Percentiles rank a stretch among this genome's conserved stretches.
phyloP scores from a whole-genome alignment of 2,329 filamentous ascomycete genomes.

The Trichophyton equinum region DNA sequence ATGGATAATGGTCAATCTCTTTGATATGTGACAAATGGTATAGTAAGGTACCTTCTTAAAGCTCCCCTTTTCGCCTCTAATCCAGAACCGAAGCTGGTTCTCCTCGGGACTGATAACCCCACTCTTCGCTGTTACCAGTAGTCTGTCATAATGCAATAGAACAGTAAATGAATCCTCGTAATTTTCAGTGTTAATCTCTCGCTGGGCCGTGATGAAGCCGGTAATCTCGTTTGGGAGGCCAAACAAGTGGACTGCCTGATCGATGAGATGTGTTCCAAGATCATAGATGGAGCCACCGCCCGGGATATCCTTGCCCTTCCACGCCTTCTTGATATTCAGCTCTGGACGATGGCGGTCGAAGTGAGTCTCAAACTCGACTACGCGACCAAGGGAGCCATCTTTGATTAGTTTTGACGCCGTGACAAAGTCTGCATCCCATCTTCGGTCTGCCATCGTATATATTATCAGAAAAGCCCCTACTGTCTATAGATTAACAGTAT shows the following conservation, averaged over 20 bases:
- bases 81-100: slow-evolving; percentile 62
- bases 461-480: no score
- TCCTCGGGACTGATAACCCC: slow-evolving; percentile 56
- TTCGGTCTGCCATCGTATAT: slow-evolving; percentile 38
- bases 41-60: slow-evolving; percentile 51
- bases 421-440: slow-evolving; percentile 67
- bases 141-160: slow-evolving; percentile 53
- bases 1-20: neutral
- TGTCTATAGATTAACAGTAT: neutral
- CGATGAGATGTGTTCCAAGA: slow-evolving; percentile 62
- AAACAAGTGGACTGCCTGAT: slow-evolving; percentile 60
- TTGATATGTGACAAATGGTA: neutral
- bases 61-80: slow-evolving; percentile 59
- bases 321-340: slow-evolving; percentile 37
- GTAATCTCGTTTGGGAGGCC: slow-evolving; percentile 56
- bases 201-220: slow-evolving; percentile 55
- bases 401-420: slow-evolving; percentile 53
- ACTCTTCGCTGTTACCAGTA: slow-evolving; percentile 57
- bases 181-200: slow-evolving; percentile 43
- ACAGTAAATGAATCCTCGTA: slow-evolving; percentile 45
- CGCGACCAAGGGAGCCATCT: slow-evolving; percentile 51
- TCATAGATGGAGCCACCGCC: slow-evolving; percentile 61
- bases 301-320: slow-evolving; percentile 56
- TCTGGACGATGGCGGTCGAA: slow-evolving; percentile 61
- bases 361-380: slow-evolving; percentile 67